phyloP scores from a whole-genome alignment of 257 asterid genomes.

The Orobanche coerulescens region DNA sequence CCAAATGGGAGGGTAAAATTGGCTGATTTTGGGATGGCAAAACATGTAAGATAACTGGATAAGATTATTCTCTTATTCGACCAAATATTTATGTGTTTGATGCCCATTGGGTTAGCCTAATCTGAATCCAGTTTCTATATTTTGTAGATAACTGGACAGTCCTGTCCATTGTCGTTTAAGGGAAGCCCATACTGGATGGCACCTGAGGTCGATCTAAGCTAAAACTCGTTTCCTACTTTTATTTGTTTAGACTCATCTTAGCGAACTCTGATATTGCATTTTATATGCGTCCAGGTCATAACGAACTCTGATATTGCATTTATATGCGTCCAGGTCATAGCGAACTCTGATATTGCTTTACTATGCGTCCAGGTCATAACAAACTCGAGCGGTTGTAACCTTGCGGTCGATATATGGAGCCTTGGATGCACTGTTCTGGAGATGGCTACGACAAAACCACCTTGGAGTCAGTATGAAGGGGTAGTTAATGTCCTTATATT shows the following conservation, averaged over 20 bases:
- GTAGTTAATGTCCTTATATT: conserved; percentile 28
- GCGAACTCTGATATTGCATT: conserved; percentile 8
- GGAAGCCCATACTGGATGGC: conserved; percentile 73
- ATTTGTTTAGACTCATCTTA: conserved; percentile 14
- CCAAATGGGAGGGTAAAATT: conserved; percentile 59
- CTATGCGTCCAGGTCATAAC: conserved; percentile 34
- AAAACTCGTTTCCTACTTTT: conserved; percentile 5
- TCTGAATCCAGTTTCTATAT: conserved; percentile 18
- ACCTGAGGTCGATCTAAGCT: conserved; percentile 42
- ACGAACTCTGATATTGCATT: conserved; percentile 21
- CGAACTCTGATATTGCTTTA: conserved; percentile 19
- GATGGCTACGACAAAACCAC: conserved; percentile 73
- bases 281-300: conserved; percentile 34
- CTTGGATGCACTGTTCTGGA: conserved; percentile 67
- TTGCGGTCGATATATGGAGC: conserved; percentile 79
- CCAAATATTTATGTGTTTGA: conserved; percentile 1
- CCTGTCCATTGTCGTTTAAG: conserved; percentile 44
- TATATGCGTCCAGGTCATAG: conserved; percentile 34
- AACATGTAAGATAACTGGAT: conserved; percentile 52
- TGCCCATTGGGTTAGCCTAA: not conserved
- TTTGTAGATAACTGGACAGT: conserved; percentile 48
- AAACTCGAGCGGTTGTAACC: conserved; percentile 37
- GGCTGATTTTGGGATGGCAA: conserved; percentile 79
- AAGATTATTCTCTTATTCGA: conserved; percentile 3
- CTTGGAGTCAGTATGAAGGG: conserved; percentile 67